Conservation (phyloP, 768 basidiomycete genomes). For the Hygrophoropsis aurantiaca region DNA sequence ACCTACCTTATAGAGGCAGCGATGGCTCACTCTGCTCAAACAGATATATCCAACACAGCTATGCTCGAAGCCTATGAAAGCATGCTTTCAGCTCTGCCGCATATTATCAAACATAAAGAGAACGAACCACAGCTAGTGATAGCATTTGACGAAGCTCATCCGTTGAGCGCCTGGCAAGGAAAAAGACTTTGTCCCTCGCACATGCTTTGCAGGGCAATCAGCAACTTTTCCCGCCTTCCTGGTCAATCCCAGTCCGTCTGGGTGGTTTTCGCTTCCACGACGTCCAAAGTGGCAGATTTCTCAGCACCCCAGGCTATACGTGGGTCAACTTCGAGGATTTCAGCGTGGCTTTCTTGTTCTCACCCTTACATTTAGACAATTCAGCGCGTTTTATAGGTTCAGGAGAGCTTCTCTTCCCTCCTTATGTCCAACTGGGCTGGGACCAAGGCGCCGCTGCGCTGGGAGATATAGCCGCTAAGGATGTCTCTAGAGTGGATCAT, state of each 20-base stretch:
- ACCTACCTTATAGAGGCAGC: too few relatives aligned
- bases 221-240: background rate
- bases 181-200: background rate
- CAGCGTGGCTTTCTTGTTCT: too few relatives aligned
- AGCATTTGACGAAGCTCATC: background rate
- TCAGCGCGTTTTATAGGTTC: background rate
- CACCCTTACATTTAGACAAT: background rate
- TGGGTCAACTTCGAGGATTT: background rate
- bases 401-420: background rate
- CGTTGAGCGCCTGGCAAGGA: background rate
- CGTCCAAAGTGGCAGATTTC: background rate
- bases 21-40: too few relatives aligned
- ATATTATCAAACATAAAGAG: too few relatives aligned
- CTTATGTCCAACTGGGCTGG: constrained; percentile 7
- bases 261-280: constrained; percentile 5
- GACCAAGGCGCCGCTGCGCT: constrained; percentile 4
- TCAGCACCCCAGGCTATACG: background rate
- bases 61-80: too few relatives aligned
- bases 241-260: background rate
- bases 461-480: background rate
- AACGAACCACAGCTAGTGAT: background rate
- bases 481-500: background rate
- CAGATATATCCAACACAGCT: too few relatives aligned
- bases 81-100: too few relatives aligned
- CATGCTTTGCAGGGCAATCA: background rate